Conservation (phyloP, 768 basidiomycete species). For the Collybia sp. region DNA sequence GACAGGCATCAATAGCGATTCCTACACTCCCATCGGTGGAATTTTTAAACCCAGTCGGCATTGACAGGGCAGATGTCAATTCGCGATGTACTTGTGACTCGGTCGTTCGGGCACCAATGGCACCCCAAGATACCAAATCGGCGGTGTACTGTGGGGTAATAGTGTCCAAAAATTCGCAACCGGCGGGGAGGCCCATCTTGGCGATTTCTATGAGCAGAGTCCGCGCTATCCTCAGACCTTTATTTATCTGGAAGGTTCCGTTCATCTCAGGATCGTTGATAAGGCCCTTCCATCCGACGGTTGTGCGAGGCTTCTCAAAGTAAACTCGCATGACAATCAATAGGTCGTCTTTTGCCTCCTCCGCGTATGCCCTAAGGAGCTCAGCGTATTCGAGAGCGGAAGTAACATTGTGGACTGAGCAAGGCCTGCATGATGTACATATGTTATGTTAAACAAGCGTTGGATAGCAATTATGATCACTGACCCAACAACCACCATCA, state of each 20-base stretch:
- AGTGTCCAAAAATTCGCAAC: conserved; percentile 92
- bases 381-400: conserved; percentile 86
- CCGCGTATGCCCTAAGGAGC: conserved; percentile 75
- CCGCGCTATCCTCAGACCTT: conserved; percentile 86
- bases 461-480: conserved; percentile 15
- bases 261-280: conserved; percentile 98
- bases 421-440: conserved; percentile 52
- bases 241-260: conserved; percentile 92
- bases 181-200: conserved; percentile 86
- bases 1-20: conserved; percentile 93
- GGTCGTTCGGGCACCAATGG: conserved; percentile 91
- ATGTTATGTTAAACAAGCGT: neutral
- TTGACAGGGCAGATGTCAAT: conserved; percentile 80
- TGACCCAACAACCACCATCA: conserved; percentile 89
- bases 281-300: conserved; percentile 98
- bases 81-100: conserved; percentile 94
- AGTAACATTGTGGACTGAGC: conserved; percentile 89
- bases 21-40: conserved; percentile 91
- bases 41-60: conserved; percentile 99
- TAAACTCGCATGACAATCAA: conserved; percentile 98
- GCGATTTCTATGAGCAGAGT: conserved; percentile 84
- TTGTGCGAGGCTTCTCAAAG: conserved; percentile 95
- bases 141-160: conserved; percentile 81
- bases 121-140: conserved; percentile 88
- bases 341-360: conserved; percentile 76